Base-by-base conservation (phyloP, 2,329 filamentous ascomycete species). In the Cercospora sesami region DNA sequence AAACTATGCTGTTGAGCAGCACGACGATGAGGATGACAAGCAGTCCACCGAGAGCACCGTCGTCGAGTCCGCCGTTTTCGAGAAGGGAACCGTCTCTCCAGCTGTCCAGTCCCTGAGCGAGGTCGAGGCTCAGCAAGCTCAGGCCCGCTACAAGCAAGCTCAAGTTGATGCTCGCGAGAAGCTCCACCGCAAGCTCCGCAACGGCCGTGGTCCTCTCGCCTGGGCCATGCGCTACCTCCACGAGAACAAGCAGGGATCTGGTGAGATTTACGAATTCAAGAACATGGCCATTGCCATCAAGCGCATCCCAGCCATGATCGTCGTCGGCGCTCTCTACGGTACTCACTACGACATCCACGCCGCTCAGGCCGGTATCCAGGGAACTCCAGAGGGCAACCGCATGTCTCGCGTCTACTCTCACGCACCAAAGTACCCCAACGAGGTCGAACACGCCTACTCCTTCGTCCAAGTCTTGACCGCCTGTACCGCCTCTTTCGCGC, bases 181-280 rank as follows among this genome's bases (percentile, higher is more conserved):
- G 57, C 84, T 90, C 74, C 86, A 90, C 76, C 86, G 86, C 23
- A 87, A 87, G 73, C 87, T 94, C 64, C 81, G 86, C 66, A 82
- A 86, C 78, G 85, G 83, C 67, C 81, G 81, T 1, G 90, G 91
- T 28, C 90, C 90, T 61, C 84, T 94, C n/a, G 91, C 89, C 74
- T 94, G 91, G 91, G 92, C 90, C 42, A 91, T 94, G 89, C 90
- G 91, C 73, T 87, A 84, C 61, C 88, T 94, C 21, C 90, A 87
- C 76, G 84, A 91, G 75, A 91, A 93, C 83, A 90, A 87, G 59
- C 86, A 92, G 80, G 90, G 90, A 18, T 78, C 88, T 18, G 92
- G 91, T 63, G 84, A 89, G 75, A 85, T 94, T 71, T 92, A 94
- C 81, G 91, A 94, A 81, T 74, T 85, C 21, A 83, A 88, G 80